Percentiles rank a stretch among this genome's conserved stretches.
Conservation (phyloP, 2,329 filamentous ascomycete species). For the Fusarium ambrosium region DNA sequence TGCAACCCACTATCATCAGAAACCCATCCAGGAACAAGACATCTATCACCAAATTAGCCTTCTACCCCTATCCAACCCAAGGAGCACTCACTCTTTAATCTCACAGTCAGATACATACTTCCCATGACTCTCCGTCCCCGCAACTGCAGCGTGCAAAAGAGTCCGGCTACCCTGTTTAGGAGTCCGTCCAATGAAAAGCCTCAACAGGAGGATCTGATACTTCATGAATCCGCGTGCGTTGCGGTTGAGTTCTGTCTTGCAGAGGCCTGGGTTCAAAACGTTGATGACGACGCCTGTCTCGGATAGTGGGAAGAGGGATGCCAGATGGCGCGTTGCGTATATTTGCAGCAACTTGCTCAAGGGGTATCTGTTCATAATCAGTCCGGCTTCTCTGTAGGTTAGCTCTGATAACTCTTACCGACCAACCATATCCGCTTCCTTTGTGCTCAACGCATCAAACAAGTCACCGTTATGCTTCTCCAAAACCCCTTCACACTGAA, state of each 20-base stretch:
- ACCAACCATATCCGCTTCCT: neutral
- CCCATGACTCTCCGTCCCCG: constrained; percentile 47
- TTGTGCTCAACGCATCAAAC: neutral
- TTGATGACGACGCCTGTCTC: constrained; percentile 51
- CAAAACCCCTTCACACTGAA: constrained; percentile 2
- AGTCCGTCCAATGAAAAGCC: neutral
- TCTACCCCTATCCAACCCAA: neutral
- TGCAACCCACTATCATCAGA: neutral
- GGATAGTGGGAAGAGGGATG: constrained; percentile 41
- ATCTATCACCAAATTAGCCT: neutral
- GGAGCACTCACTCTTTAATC: constrained; percentile 46
- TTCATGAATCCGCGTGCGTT: constrained; percentile 21
- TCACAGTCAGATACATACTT: constrained; percentile 42
- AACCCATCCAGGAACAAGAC: neutral
- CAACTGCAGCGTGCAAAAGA: constrained; percentile 43
- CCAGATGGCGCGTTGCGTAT: constrained; percentile 46
- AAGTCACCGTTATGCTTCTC: neutral
- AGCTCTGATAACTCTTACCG: neutral
- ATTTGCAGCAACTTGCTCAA: constrained; percentile 48
- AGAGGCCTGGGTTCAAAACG: constrained; percentile 48
- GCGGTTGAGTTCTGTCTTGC: constrained; percentile 41
- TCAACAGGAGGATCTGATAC: constrained; percentile 20
- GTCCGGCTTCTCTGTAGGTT: neutral
- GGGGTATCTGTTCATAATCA: constrained; percentile 33
- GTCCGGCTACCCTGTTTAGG: constrained; percentile 34